Evolutionary conservation across 2,329 filamentous ascomycete species (phyloP).

Genomic region (Pseudogymnoascus sp.): DNA sequence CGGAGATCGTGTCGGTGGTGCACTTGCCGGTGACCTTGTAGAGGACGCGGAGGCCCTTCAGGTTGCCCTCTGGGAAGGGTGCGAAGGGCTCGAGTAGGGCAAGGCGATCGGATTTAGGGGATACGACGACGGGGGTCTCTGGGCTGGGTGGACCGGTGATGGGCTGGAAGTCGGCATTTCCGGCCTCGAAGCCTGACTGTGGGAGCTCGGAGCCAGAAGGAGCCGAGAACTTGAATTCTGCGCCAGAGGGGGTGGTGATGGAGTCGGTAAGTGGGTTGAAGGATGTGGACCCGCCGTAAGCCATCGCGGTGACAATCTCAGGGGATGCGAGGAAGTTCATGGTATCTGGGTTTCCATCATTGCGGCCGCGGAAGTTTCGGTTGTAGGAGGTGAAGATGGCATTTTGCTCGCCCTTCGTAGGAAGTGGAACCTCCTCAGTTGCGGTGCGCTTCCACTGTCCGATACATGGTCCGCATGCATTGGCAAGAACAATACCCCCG

Average conservation of each 20-base stretch:
- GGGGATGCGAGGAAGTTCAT: conserved; percentile 99
- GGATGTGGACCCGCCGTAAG: conserved; percentile 82
- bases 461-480: conserved; percentile 90
- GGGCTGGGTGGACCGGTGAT: conserved; percentile 66
- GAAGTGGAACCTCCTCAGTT: conserved; percentile 44
- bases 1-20: conserved; percentile 97
- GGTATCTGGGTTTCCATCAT: conserved; percentile 91
- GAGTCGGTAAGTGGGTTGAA: conserved; percentile 94
- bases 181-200: conserved; percentile 62
- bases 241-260: conserved; percentile 70
- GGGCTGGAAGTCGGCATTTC: conserved; percentile 67
- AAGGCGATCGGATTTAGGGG: conserved; percentile 81
- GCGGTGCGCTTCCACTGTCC: conserved; percentile 94
- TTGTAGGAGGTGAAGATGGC: conserved; percentile 97
- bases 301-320: conserved; percentile 93
- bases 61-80: conserved; percentile 69
- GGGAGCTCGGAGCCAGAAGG: conserved; percentile 64
- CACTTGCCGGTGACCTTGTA: conserved; percentile 97
- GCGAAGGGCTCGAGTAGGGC: conserved; percentile 86
- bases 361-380: conserved; percentile 93
- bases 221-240: conserved; percentile 76
- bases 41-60: conserved; percentile 72
- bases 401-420: conserved; percentile 73
- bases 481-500: conserved; percentile 83
- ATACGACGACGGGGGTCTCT: conserved; percentile 65